These are phyloP conservation scores for Coffea eugenioides DNA, from an alignment of 257 asterid genomes.

Conservation along the genomic window DNA sequence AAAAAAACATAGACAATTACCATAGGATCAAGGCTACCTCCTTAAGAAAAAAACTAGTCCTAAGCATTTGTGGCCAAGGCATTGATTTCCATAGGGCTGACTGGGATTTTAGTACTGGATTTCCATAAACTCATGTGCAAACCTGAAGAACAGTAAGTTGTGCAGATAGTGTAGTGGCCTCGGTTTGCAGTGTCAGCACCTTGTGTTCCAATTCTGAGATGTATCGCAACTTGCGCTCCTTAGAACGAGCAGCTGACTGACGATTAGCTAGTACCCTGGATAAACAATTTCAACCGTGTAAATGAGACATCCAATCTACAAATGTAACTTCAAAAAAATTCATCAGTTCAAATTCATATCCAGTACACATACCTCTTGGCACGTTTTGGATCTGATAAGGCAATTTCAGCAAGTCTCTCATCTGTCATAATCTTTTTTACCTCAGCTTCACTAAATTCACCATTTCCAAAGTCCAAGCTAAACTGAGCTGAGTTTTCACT, in stretches of 20 bases:
- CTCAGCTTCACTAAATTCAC: conserved; percentile 76
- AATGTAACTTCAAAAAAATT: background rate
- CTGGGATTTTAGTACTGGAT: background rate
- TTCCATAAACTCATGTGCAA: conserved; percentile 6
- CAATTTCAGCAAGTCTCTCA: conserved; percentile 83
- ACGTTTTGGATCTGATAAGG: conserved; percentile 77
- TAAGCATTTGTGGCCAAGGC: too few species aligned
- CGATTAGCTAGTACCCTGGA: conserved; percentile 87
- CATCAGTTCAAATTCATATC: background rate
- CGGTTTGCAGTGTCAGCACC: conserved; percentile 79
- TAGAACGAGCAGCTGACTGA: conserved; percentile 95
- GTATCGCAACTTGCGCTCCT: conserved; percentile 87
- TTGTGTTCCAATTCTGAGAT: conserved; percentile 90
- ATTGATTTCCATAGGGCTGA: too few species aligned
- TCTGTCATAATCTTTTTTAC: conserved; percentile 77
- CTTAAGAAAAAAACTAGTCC: background rate
- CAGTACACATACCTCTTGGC: conserved; percentile 63
- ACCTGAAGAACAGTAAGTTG: conserved; percentile 81
- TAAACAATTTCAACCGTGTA: conserved; percentile 9
- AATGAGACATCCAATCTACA: background rate
- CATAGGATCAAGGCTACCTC: background rate
- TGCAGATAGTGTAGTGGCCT: conserved; percentile 68
- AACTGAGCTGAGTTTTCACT: conserved; percentile 39
- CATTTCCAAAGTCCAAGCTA: conserved; percentile 59
- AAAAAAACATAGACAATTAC: conserved; percentile 6